phyloP scores from a whole-genome alignment of 441 rosid genomes.

The Pelargonium exstipulatum region DNA sequence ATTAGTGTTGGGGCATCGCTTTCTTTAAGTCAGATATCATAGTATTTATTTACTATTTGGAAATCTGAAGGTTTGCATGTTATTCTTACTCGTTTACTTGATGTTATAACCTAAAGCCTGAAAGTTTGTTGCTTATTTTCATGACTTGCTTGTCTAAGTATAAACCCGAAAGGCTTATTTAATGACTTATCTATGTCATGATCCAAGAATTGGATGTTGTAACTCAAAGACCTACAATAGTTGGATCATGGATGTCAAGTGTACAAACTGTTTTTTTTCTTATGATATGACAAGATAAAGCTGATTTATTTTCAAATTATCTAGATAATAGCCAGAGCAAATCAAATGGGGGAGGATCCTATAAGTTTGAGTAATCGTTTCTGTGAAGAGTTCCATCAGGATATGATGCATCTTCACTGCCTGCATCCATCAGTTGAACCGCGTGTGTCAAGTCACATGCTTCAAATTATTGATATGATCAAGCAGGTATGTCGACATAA shows the following conservation, averaged over 20 bases:
- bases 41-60: background rate
- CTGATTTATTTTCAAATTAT: conserved; percentile 16
- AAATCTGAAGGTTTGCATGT: background rate
- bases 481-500: conserved; percentile 35
- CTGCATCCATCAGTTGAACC: conserved; percentile 80
- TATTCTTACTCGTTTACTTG: too few relatives aligned
- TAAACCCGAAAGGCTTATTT: background rate
- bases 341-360: conserved; percentile 55
- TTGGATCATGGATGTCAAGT: too few relatives aligned
- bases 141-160: too few relatives aligned
- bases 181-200: background rate
- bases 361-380: conserved; percentile 50
- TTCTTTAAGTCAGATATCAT: background rate
- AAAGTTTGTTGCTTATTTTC: too few relatives aligned
- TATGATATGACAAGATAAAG: background rate
- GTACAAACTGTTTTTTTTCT: conserved; percentile 2
- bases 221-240: too few relatives aligned
- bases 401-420: conserved; percentile 74
- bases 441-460: conserved; percentile 71
- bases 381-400: conserved; percentile 67
- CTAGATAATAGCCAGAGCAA: conserved; percentile 72
- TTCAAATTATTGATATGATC: conserved; percentile 67
- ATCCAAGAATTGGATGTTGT: background rate
- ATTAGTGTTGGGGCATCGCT: too few relatives aligned
- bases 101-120: too few relatives aligned